These are phyloP conservation scores for Ambrosia artemisiifolia DNA, from an alignment of 129 eudicot genomes.

Conservation along the genomic window DNA sequence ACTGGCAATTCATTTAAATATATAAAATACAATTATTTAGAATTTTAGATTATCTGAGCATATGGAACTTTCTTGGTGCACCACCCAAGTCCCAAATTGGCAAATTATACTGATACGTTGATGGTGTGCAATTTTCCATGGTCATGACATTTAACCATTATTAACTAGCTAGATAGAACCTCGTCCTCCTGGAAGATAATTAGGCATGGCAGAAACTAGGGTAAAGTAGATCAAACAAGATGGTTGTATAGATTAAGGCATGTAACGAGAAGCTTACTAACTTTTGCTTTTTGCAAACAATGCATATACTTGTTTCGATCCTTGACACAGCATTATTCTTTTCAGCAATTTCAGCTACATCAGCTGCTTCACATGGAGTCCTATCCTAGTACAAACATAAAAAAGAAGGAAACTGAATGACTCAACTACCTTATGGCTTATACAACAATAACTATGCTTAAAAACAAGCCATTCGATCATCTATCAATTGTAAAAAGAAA, in stretches of 20 bases:
- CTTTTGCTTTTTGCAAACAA: conserved; percentile 53
- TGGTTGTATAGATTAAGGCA: conserved; percentile 1
- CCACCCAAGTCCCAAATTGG: too few relatives aligned
- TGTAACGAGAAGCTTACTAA: conserved; percentile 33
- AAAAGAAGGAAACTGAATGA: conserved; percentile 1
- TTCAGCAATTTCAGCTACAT: conserved; percentile 27
- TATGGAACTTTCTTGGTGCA: not conserved
- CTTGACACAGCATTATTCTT: conserved; percentile 11
- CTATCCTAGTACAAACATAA: conserved; percentile 56
- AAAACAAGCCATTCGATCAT: not conserved
- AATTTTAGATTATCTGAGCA: not conserved
- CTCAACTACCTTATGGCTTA: not conserved
- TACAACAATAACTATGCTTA: not conserved
- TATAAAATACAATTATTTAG: not conserved
- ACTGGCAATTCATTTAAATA: not conserved
- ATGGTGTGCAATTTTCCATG: not conserved
- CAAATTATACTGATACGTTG: not conserved
- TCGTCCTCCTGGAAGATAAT: not conserved
- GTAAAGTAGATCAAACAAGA: not conserved
- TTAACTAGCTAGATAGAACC: conserved; percentile 9
- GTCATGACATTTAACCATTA: not conserved
- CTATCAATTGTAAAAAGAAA: not conserved
- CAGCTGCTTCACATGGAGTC: conserved; percentile 41
- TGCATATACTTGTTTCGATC: conserved; percentile 27
- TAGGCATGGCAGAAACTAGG: not conserved